Base-by-base conservation (phyloP, 1,284 basidiomycete species). In the Trichosporon coremiiforme region DNA sequence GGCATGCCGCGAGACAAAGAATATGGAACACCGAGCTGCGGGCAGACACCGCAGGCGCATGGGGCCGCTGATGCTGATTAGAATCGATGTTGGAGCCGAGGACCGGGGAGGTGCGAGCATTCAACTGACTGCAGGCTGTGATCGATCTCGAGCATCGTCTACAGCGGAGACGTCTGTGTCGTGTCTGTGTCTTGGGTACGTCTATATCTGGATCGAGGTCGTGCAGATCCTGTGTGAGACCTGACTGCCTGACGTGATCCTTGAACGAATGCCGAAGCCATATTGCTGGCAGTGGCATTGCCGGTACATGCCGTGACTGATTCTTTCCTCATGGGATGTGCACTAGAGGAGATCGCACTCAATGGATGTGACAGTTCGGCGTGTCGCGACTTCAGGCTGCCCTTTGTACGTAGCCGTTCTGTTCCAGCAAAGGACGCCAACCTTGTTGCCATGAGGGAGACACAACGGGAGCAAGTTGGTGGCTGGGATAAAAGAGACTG, bases 151-250 rank as follows among this genome's bases (percentile, higher is more conserved):
- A 25, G 25, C 25, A 25, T 25, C 25, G 25, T 25, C 25, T 25
- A 25, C 33, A 35, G 33, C 15, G 41, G 41, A 45, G 41, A 17
- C 15, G 17, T 17, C 4, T 45, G 41, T 25, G 25, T 25, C 25
- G 25, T 25, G 38, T 12, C 17, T n/a, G 17, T 45, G 41, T 17
- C 41, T 45, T 45, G 41, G 25, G 41, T 17, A 45, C 41, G 15
- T 45, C 41, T 45, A 45, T n/a, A 45, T 45, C 41, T 45, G 41
- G 22, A 53, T 53, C 50, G 50, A 53, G 50, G 25, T 53, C 50
- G n/a, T 25, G 50, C 50, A 53, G 50, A 53, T 53, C 50, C 50
- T 25, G 50, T 22, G 20, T 20, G 50, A 10, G 20, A 25, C 50
- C 22, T 53, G 20, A 12, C 2, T n/a, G n/a, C 20, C 50, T 53